Conservation (phyloP, 2,329 filamentous ascomycete species). For the Clarireedia sp. region DNA sequence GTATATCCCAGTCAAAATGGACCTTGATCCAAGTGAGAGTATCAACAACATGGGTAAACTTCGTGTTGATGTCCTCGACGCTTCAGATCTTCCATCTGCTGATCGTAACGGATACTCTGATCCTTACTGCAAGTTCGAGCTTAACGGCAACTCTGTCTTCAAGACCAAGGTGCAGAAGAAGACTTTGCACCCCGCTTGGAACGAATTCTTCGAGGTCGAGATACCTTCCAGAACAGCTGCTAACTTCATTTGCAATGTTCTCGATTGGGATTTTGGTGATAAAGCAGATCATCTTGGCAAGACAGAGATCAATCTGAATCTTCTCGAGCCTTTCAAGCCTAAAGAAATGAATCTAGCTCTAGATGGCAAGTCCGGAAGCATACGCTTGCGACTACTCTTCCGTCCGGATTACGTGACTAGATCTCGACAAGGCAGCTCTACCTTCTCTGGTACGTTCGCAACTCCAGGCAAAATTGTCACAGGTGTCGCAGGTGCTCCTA, state of each 20-base stretch:
- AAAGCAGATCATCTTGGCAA: constrained; percentile 86
- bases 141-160: constrained; percentile 83
- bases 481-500: constrained; percentile 73
- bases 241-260: constrained; percentile 75
- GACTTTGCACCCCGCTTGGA: constrained; percentile 90
- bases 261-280: constrained; percentile 95
- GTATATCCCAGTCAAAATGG: constrained; percentile 91
- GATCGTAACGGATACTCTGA: constrained; percentile 97
- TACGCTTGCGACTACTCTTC: constrained; percentile 83
- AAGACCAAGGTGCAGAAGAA: constrained; percentile 98
- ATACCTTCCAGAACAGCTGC: constrained; percentile 79
- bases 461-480: constrained; percentile 81
- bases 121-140: constrained; percentile 88
- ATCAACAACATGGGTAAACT: constrained; percentile 98
- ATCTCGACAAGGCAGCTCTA: constrained; percentile 80
- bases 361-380: constrained; percentile 80
- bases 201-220: constrained; percentile 84
- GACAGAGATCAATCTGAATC: constrained; percentile 65
- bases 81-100: constrained; percentile 77
- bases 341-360: constrained; percentile 68
- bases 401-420: constrained; percentile 86
- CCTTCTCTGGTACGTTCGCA: constrained; percentile 85
- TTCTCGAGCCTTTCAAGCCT: constrained; percentile 76
- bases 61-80: constrained; percentile 87
- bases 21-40: constrained; percentile 86